Conservation (phyloP, 2,329 filamentous ascomycete genomes). For the Talaromyces sp. region DNA sequence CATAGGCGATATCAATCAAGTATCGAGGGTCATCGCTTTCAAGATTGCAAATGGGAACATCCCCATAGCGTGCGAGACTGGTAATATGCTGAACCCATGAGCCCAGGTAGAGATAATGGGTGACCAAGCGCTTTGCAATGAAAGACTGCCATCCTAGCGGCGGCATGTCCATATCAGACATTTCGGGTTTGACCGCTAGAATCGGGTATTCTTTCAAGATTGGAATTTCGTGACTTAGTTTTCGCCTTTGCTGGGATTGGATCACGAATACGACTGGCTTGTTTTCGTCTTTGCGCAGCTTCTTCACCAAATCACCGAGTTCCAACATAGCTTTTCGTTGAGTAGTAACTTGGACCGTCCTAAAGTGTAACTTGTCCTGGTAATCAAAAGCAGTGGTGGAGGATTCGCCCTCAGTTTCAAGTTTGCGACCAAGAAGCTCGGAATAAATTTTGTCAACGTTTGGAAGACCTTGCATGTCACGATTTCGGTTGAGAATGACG, state of each 20-base stretch:
- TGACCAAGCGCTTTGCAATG: constrained; percentile 76
- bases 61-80: constrained; percentile 82
- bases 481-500: constrained; percentile 76
- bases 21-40: constrained; percentile 91
- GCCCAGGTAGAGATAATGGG: constrained; percentile 87
- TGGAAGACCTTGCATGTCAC: constrained; percentile 77
- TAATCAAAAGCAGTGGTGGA: constrained; percentile 83
- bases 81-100: constrained; percentile 87
- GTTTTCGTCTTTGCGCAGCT: constrained; percentile 77
- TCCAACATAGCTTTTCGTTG: constrained; percentile 84
- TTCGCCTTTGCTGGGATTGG: constrained; percentile 78
- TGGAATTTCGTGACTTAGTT: constrained; percentile 79
- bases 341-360: constrained; percentile 79
- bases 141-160: constrained; percentile 92
- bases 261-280: constrained; percentile 78
- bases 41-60: constrained; percentile 90
- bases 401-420: constrained; percentile 61
- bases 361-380: constrained; percentile 79
- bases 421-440: constrained; percentile 61
- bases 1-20: constrained; percentile 93
- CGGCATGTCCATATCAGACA: constrained; percentile 78
- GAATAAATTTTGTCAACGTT: constrained; percentile 85
- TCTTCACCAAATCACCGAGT: constrained; percentile 80
- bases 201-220: constrained; percentile 78
- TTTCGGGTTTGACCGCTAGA: constrained; percentile 72